Conservation (phyloP, 2,329 filamentous ascomycete species). For the Plectosphaerella plurivora region DNA sequence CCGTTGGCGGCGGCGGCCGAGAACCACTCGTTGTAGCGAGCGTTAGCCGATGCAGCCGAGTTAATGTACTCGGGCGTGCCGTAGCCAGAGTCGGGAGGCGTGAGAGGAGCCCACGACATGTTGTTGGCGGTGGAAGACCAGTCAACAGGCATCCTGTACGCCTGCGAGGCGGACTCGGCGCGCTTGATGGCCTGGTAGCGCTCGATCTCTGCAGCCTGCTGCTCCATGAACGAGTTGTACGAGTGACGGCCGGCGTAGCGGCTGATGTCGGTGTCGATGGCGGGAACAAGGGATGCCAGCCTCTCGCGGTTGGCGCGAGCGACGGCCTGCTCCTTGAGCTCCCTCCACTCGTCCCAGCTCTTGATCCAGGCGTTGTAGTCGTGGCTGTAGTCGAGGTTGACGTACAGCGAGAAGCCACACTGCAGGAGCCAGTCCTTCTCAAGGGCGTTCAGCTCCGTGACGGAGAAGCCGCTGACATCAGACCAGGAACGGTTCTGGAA, state of each 20-base stretch:
- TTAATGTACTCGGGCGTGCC: constrained; percentile 55
- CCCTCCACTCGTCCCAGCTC: constrained; percentile 55
- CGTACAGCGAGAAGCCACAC: constrained; percentile 81
- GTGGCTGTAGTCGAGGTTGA: constrained; percentile 74
- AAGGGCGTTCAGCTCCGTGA: constrained; percentile 76
- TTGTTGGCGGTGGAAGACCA: constrained; percentile 6
- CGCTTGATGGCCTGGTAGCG: constrained; percentile 41
- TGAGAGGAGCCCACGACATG: constrained; percentile 37
- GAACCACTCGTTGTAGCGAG: constrained; percentile 56
- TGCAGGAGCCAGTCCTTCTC: constrained; percentile 84
- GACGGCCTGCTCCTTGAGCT: constrained; percentile 45
- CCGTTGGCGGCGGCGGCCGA: constrained; percentile 31
- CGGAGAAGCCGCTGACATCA: constrained; percentile 85
- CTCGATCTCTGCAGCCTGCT: constrained; percentile 52
- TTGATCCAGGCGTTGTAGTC: constrained; percentile 62
- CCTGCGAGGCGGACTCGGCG: constrained; percentile 23
- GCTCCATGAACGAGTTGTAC: constrained; percentile 44
- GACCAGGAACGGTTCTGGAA: constrained; percentile 98
- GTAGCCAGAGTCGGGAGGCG: constrained; percentile 58
- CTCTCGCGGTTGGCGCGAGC: constrained; percentile 36
- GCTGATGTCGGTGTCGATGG: constrained; percentile 15
- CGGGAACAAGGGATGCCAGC: constrained; percentile 40
- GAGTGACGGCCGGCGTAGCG: constrained; percentile 30
- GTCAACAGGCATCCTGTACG: constrained; percentile 26
- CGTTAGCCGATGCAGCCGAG: constrained; percentile 50